Evolutionary conservation across 1,139 yeast genomes (phyloP).

Genomic region (Taiozyma sp.): DNA sequence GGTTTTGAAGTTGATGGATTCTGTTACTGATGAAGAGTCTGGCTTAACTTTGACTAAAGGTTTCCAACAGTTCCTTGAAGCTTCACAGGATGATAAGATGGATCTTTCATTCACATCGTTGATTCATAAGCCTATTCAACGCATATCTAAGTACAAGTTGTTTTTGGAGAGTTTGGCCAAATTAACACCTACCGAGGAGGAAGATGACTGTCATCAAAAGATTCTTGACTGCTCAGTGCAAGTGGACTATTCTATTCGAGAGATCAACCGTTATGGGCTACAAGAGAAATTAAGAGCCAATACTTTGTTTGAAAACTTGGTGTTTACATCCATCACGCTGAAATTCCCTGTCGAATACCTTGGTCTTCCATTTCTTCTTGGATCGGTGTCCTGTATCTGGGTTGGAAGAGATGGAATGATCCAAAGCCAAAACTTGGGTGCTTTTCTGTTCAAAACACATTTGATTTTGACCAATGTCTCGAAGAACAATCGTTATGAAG

Average conservation of each 20-base stretch:
- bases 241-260: slow-evolving; percentile 17
- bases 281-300: slow-evolving; percentile 18
- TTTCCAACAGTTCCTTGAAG: slow-evolving; percentile 37
- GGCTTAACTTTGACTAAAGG: slow-evolving; percentile 26
- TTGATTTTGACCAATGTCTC: slow-evolving; percentile 30
- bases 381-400: slow-evolving; percentile 39
- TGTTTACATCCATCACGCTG: slow-evolving; percentile 10
- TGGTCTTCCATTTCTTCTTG: slow-evolving; percentile 36
- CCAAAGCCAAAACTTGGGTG: slow-evolving; percentile 29
- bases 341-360: slow-evolving; percentile 32
- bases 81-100: slow-evolving; percentile 34
- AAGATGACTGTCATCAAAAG: slow-evolving; percentile 16
- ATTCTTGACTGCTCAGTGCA: slow-evolving; percentile 21
- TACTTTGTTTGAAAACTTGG: slow-evolving; percentile 13
- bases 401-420: slow-evolving; percentile 24
- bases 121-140: slow-evolving; percentile 46
- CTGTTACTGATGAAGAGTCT: slow-evolving; percentile 26
- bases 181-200: slow-evolving; percentile 19
- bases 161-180: slow-evolving; percentile 38
- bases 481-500: slow-evolving; percentile 25
- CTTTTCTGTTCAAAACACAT: slow-evolving; percentile 47
- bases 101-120: slow-evolving; percentile 47
- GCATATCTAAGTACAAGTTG: slow-evolving; percentile 47
- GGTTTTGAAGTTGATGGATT: slow-evolving; percentile 32
- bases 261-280: slow-evolving; percentile 21